Base-by-base conservation (phyloP, 2,329 filamentous ascomycete species). In the Trichophyton equinum region DNA sequence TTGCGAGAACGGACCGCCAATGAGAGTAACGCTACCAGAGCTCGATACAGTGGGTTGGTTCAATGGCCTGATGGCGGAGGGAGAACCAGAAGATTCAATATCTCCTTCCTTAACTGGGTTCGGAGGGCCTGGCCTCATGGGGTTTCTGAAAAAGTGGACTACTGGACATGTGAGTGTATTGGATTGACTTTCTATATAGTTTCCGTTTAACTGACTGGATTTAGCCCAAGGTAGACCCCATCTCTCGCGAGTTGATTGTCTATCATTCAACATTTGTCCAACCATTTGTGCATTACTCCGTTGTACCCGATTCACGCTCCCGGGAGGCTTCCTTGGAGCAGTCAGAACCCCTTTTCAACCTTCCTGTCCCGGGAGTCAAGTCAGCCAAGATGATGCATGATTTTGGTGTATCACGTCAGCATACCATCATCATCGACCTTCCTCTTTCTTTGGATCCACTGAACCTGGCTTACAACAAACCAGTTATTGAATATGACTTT, bases 341-440 rank as follows among this genome's bases (percentile, higher is more conserved):
- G 0, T 68, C 66, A 27, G 25, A 27, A 2, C 65, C 70, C 25
- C 65, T 76, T 56, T 73, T 86, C 61, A 82, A 83, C 64, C 72
- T 76, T 5, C 75, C 83, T 0, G 77, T 89, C 0, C 80, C 84
- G 0, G 85, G 85, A 0, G 77, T 88, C 27, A 75, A 76, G 3
- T 81, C 81, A 1, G 82, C 85, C 1, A 87, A 85, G 68, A 85
- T 89, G 80, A 89, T 89, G 85, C 86, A 89, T 68, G 86, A 89
- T 69, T 89, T 88, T 71, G 86, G 86, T 13, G 85, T 85, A 1
- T 86, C 85, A 1, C 77, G 73, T 4, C 70, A 68, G 4, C 79
- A 87, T 66, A 87, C 85, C 0, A 73, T 88, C 42, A 86, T 89
- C 60, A 79, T 89, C 72, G 86, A 89, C 66, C 75, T 88, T 8